Conservation (phyloP, 2,329 filamentous ascomycete species). For the Zopfia rhizophila region DNA sequence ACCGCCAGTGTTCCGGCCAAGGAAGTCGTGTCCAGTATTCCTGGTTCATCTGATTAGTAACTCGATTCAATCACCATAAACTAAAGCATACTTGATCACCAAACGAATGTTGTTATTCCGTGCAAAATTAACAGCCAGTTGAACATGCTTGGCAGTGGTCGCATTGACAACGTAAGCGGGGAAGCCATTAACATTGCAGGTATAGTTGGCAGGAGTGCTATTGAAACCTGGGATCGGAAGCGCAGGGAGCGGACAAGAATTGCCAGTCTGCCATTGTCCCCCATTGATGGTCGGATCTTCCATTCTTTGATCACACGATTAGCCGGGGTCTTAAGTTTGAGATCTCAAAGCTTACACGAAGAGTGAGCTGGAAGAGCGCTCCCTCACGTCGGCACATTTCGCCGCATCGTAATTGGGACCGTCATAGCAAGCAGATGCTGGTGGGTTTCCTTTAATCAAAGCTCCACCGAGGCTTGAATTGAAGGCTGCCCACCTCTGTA, state of each 20-base stretch:
- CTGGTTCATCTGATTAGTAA: conserved; percentile 21
- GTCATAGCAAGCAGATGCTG: conserved; percentile 39
- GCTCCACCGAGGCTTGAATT: conserved; percentile 34
- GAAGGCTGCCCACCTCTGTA: conserved; percentile 31
- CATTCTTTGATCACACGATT: conserved; percentile 16
- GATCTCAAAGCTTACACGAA: conserved; percentile 29
- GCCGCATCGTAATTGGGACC: conserved; percentile 30
- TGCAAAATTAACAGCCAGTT: conserved; percentile 44
- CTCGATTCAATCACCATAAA: not conserved
- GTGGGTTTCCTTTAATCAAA: conserved; percentile 35
- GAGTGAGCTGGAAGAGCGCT: conserved; percentile 22
- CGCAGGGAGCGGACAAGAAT: conserved; percentile 18
- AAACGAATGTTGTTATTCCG: conserved; percentile 42
- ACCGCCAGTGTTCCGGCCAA: conserved; percentile 38
- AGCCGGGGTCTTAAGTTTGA: not conserved
- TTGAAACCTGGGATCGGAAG: conserved; percentile 23
- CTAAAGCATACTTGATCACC: conserved; percentile 40
- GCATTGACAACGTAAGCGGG: conserved; percentile 39
- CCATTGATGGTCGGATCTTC: conserved; percentile 38
- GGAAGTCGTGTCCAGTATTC: conserved; percentile 43
- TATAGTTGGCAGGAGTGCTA: conserved; percentile 13
- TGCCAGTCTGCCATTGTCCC: conserved; percentile 32
- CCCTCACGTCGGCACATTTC: conserved; percentile 26
- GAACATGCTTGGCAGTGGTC: conserved; percentile 36
- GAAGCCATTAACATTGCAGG: conserved; percentile 33